phyloP scores from a whole-genome alignment of 2,329 filamentous ascomycete genomes.

The Harringtonia aguacate region DNA sequence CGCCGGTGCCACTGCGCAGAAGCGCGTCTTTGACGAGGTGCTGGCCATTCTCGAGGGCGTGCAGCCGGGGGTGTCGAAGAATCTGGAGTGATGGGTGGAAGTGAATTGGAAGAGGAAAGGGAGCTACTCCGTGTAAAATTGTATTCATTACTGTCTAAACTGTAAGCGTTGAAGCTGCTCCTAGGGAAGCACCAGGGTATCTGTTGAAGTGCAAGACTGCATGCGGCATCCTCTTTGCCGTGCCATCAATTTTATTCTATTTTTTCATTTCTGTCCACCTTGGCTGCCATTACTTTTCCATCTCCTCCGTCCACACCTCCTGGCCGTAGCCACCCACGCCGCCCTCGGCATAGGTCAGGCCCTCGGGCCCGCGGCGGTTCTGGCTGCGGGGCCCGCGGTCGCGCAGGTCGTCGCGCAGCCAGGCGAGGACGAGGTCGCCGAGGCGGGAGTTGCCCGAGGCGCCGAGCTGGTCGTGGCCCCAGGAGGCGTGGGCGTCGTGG shows the following conservation, averaged over 20 bases:
- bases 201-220: too few relatives aligned
- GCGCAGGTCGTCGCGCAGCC: slow-evolving; percentile 72
- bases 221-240: background rate
- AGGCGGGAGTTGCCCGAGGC: slow-evolving; percentile 67
- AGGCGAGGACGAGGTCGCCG: slow-evolving; percentile 77
- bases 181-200: too few relatives aligned
- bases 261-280: background rate
- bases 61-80: slow-evolving; percentile 25
- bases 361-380: slow-evolving; percentile 44
- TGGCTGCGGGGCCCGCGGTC: slow-evolving; percentile 67
- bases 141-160: too few relatives aligned
- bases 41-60: slow-evolving; percentile 29
- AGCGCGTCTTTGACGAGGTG: slow-evolving; percentile 31
- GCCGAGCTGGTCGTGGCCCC: slow-evolving; percentile 5
- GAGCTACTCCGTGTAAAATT: too few relatives aligned
- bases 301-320: slow-evolving; percentile 22
- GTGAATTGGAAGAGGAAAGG: background rate
- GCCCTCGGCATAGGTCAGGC: slow-evolving; percentile 48
- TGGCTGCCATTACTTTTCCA: background rate
- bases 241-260: too few relatives aligned
- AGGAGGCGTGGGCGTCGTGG: background rate
- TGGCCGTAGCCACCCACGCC: slow-evolving; percentile 47
- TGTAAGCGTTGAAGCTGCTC: background rate
- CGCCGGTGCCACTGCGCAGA: slow-evolving; percentile 24
- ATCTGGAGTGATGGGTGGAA: slow-evolving; percentile 9